phyloP scores from a whole-genome alignment of 345 rosid genomes.

The Hibiscus syriacus region DNA sequence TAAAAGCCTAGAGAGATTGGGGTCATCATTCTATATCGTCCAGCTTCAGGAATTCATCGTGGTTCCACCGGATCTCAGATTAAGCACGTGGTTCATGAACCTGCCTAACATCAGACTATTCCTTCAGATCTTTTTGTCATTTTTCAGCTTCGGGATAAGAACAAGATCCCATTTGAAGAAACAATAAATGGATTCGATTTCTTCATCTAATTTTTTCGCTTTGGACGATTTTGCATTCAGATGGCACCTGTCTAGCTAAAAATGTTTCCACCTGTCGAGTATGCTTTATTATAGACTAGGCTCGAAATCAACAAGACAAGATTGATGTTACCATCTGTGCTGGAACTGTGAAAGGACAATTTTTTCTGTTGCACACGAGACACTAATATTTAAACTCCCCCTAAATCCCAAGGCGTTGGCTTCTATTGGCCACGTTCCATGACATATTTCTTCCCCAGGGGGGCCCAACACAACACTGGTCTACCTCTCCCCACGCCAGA shows the following conservation, averaged over 20 bases:
- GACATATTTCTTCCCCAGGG: neutral
- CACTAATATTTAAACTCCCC: neutral
- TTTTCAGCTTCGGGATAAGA: neutral
- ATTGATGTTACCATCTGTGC: neutral
- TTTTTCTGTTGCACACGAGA: neutral
- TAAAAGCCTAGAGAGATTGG: no score
- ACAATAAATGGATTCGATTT: neutral
- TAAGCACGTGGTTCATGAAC: conserved; percentile 26
- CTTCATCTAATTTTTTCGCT: no score
- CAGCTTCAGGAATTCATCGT: no score
- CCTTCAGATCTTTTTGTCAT: neutral
- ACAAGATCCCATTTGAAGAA: neutral
- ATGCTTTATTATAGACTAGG: no score
- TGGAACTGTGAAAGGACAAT: neutral
- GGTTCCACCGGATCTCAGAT: no score
- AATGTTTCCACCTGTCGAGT: no score
- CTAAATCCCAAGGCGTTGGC: neutral
- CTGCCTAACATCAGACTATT: neutral
- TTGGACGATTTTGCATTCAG: neutral
- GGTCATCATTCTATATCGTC: no score
- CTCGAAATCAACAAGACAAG: conserved; percentile 11
- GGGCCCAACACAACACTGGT: neutral
- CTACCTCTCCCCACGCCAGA: no score
- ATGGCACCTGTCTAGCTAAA: conserved; percentile 7
- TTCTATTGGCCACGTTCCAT: neutral